Evolutionary conservation across 2,329 filamentous ascomycete species (phyloP).

Genomic region (Colletotrichum sp.): DNA sequence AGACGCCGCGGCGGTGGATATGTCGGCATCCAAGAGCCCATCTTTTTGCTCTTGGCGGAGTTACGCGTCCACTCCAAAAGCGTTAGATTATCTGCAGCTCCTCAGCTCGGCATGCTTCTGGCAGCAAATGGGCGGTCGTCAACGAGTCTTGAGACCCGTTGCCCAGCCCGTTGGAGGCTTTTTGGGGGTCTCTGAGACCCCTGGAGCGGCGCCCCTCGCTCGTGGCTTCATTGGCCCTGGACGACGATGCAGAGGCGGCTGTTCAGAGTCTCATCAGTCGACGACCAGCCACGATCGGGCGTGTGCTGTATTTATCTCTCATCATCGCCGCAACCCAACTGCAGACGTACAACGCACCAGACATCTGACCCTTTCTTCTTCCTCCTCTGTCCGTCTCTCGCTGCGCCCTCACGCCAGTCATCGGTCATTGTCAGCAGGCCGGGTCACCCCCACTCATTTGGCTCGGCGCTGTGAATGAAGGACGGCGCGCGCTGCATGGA

Average conservation of each 20-base stretch:
- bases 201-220: neutral
- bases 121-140: slow-evolving; percentile 1
- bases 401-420: neutral
- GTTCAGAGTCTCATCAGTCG: neutral
- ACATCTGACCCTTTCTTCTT: neutral
- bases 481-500: neutral
- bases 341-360: neutral
- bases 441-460: neutral
- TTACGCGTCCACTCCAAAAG: slow-evolving; percentile 24
- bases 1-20: slow-evolving; percentile 2
- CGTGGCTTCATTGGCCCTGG: neutral
- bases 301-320: neutral
- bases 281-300: neutral
- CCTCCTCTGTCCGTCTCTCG: neutral
- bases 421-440: neutral
- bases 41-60: slow-evolving; percentile 17
- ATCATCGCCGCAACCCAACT: neutral
- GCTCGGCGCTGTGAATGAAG: neutral
- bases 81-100: slow-evolving; percentile 22
- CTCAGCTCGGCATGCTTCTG: slow-evolving; percentile 11
- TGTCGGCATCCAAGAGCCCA: slow-evolving; percentile 7
- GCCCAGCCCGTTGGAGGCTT: slow-evolving; percentile 7
- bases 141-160: slow-evolving; percentile 4
- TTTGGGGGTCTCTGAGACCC: neutral
- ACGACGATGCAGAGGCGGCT: slow-evolving; percentile 2